phyloP scores from a whole-genome alignment of 768 basidiomycete species.

The Boletellus ananas region DNA sequence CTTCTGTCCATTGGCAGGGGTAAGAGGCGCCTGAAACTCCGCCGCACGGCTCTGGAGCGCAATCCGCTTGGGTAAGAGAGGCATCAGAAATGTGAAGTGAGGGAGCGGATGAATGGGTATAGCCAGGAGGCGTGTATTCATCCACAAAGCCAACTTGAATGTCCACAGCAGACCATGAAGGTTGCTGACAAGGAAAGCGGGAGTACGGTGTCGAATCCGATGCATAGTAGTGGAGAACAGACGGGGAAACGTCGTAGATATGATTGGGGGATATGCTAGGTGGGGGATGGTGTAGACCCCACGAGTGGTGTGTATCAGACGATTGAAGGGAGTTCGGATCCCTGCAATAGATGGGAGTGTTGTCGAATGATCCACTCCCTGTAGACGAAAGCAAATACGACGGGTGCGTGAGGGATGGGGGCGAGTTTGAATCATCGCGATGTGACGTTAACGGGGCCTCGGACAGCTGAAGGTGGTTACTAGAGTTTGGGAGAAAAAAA shows the following conservation, averaged over 20 bases:
- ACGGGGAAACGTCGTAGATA: not conserved
- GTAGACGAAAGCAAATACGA: not conserved
- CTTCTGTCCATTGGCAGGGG: constrained; percentile 21
- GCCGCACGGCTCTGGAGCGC: not conserved
- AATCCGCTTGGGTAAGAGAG: not conserved
- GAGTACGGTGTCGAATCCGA: not conserved
- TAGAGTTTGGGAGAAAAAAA: not conserved
- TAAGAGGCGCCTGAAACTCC: constrained; percentile 3
- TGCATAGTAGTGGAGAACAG: not conserved
- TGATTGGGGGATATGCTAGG: not conserved
- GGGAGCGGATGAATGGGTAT: not conserved
- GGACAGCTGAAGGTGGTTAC: constrained; percentile 2
- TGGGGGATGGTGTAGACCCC: constrained; percentile 1
- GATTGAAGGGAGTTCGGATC: not conserved
- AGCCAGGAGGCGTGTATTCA: not conserved
- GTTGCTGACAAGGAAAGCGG: not conserved
- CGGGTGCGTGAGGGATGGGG: not conserved
- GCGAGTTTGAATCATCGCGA: not conserved
- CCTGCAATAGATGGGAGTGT: not conserved
- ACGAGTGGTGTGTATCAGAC: constrained; percentile 3
- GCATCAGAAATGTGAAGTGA: not conserved
- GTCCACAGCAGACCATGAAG: not conserved
- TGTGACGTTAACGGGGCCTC: not conserved
- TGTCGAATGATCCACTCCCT: not conserved
- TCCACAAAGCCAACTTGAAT: not conserved